Percentiles rank a stretch among this genome's conserved stretches.
phyloP scores from a whole-genome alignment of 257 asterid species.

The Galeopsis tetrahit region DNA sequence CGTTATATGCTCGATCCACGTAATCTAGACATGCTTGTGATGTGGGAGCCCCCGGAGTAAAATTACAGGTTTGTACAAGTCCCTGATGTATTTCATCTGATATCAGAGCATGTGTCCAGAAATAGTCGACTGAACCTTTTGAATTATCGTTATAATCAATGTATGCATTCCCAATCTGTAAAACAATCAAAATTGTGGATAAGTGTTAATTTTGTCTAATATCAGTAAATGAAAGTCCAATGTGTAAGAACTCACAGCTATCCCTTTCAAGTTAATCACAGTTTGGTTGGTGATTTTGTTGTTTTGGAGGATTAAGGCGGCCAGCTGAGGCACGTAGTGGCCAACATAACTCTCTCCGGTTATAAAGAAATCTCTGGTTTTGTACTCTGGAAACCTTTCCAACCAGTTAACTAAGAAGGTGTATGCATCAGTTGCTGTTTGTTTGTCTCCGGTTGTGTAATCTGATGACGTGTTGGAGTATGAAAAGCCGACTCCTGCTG shows the following conservation, averaged over 20 bases:
- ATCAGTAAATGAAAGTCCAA: not conserved
- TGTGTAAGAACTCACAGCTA: conserved; percentile 48
- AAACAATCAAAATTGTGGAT: conserved; percentile 1
- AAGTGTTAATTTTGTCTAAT: too few species aligned
- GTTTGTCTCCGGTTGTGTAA: conserved; percentile 14
- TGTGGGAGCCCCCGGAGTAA: conserved; percentile 24
- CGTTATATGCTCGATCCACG: conserved; percentile 3
- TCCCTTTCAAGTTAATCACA: conserved; percentile 55
- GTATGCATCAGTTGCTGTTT: too few species aligned
- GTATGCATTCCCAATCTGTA: conserved; percentile 66
- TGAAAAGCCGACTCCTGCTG: conserved; percentile 76
- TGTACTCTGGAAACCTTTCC: too few species aligned
- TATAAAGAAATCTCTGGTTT: too few species aligned
- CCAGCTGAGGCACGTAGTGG: too few species aligned
- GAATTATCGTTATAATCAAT: conserved; percentile 38
- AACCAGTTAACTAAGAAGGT: too few species aligned
- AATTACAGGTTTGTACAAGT: conserved; percentile 49
- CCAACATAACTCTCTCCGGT: too few species aligned
- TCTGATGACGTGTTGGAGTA: conserved; percentile 64
- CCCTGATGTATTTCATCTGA: conserved; percentile 61
- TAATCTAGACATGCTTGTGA: conserved; percentile 33
- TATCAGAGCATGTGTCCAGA: conserved; percentile 62
- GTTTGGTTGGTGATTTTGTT: conserved; percentile 42
- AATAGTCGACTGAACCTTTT: conserved; percentile 45
- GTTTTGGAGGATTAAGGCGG: too few species aligned